Percentiles rank a stretch among this genome's conserved stretches.
Conservation (phyloP, 2,329 filamentous ascomycete genomes). For the Trichoderma sp. region DNA sequence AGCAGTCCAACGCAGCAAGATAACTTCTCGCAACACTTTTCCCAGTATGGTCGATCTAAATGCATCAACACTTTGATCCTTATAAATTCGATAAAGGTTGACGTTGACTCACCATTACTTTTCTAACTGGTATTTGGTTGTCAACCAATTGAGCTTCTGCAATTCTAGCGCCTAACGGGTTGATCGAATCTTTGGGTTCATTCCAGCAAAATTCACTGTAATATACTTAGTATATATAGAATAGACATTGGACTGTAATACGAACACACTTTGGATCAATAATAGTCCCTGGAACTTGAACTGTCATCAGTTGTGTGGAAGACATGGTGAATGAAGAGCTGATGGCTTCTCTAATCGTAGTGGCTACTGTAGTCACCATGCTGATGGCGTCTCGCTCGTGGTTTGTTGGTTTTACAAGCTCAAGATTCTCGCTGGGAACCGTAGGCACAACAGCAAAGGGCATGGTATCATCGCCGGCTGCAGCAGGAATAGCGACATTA, state of each 20-base stretch:
- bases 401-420: background rate
- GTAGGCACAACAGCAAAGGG: background rate
- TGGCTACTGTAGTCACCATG: background rate
- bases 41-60: background rate
- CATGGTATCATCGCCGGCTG: background rate
- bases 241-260: background rate
- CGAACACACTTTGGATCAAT: background rate
- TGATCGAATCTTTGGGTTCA: background rate
- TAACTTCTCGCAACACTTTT: background rate
- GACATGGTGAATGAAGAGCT: background rate
- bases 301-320: background rate
- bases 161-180: background rate
- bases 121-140: background rate
- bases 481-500: background rate
- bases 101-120: background rate
- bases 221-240: background rate
- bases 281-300: background rate
- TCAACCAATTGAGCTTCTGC: background rate
- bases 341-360: background rate
- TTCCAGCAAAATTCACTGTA: background rate
- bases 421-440: background rate
- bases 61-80: background rate
- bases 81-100: background rate
- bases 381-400: background rate
- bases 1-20: background rate